Evolutionary conservation across 495 filamentous ascomycete species (phyloP), one percentile per base, ranked within the genome.

Genomic region (Hypoxylon subgilvum): DNA sequence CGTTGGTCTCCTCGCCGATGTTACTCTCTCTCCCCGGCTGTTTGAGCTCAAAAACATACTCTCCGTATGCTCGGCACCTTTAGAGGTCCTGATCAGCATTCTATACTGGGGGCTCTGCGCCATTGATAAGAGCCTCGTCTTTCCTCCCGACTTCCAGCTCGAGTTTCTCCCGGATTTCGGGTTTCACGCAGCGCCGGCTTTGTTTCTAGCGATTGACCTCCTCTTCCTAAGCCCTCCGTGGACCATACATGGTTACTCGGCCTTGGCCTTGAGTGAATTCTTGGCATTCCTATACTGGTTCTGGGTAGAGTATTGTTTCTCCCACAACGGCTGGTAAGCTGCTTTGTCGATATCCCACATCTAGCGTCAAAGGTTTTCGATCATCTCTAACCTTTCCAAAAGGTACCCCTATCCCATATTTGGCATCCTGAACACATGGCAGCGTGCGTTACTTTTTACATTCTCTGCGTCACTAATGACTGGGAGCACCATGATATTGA

Each of bases 401-500:
- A 88, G 86, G 77, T 96, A 96, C 61, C 92, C 92, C 2, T 96
- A 96, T 75, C 91, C 92, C 2, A 80, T 96, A 12, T 89, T 96
- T 55, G 84, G 78, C 2, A 69, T 83, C 16, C 69, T 94, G 21
- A 76, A 71, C 36, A 85, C 83, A 1, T 66, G 75, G 52, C 82
- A 87, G 56, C 82, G 92, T 18, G 69, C 85, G 23, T 72, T 80
- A 12, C 77, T 96, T 8, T 96, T 96, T 62, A 78, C 76, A 9
- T 67, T 80, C 3, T 88, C 88, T 44, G 90, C 89, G 1, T 58
- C 81, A 9, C 65, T 88, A 16, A 93, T 95, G 89, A 83, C 85
- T 2, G 62, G 77, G 3, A 91, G 85, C 61, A 92, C 88, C 1
- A 69, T 79, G 16, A 73, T 75, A 16, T 70, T 96, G 42, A 86